Percentiles rank a stretch among this genome's conserved stretches.
phyloP scores from a whole-genome alignment of 2,329 filamentous ascomycete species.

The Exophiala bonariae region DNA sequence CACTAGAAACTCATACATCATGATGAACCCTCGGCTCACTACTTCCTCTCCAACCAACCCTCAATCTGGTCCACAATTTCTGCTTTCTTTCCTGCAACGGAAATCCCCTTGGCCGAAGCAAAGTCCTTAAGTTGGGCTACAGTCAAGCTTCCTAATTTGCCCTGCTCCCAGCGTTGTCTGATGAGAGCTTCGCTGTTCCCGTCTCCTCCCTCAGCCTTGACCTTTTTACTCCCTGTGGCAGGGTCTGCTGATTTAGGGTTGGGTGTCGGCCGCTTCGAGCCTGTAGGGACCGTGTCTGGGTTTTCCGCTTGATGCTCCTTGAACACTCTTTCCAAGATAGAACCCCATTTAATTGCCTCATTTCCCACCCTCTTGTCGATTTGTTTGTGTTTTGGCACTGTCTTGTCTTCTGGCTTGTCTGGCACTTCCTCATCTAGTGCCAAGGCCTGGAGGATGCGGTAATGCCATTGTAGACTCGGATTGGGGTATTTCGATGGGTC shows the following conservation, averaged over 20 bases:
- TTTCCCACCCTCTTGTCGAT: constrained; percentile 86
- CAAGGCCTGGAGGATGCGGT: constrained; percentile 86
- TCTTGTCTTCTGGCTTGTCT: constrained; percentile 72
- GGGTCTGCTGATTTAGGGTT: constrained; percentile 19
- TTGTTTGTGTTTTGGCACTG: constrained; percentile 78
- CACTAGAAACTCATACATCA: constrained; percentile 3
- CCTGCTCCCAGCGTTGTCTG: constrained; percentile 41
- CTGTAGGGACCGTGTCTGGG: constrained; percentile 41
- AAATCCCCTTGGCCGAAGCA: constrained; percentile 43
- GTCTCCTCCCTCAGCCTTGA: constrained; percentile 40
- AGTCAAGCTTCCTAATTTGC: constrained; percentile 48
- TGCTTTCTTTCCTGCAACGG: constrained; percentile 48
- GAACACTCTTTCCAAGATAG: constrained; percentile 63
- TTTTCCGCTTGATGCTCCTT: constrained; percentile 42
- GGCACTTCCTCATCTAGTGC: constrained; percentile 91
- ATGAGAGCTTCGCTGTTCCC: constrained; percentile 38
- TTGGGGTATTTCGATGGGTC: constrained; percentile 89
- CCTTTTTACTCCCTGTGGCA: constrained; percentile 48
- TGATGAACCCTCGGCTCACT: constrained; percentile 2
- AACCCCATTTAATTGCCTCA: constrained; percentile 76
- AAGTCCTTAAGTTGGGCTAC: constrained; percentile 49
- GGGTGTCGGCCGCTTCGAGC: constrained; percentile 46
- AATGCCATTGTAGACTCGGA: constrained; percentile 93
- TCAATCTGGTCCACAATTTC: constrained; percentile 53
- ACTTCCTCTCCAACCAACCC: constrained; percentile 47